Percentiles rank a stretch among this genome's conserved stretches.
Conservation (phyloP, 2,329 filamentous ascomycete species). For the Botrytis pseudocinerea region DNA sequence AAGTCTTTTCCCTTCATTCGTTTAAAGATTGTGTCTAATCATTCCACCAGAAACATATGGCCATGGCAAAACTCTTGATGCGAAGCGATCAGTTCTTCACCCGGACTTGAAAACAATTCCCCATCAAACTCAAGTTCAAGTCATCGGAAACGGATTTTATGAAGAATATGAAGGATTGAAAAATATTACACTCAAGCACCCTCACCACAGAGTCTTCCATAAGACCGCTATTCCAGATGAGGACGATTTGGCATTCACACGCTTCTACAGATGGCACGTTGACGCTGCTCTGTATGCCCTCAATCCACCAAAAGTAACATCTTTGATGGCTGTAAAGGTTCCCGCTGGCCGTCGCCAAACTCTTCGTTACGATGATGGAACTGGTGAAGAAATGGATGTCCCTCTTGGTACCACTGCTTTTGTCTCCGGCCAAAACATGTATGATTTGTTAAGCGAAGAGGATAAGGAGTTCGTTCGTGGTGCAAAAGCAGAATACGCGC, state of each 20-base stretch:
- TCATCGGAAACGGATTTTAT: conserved; percentile 75
- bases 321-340: conserved; percentile 71
- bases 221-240: conserved; percentile 61
- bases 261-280: conserved; percentile 79
- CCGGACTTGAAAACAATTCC: conserved; percentile 80
- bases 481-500: conserved; percentile 71
- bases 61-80: conserved; percentile 73
- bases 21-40: not conserved
- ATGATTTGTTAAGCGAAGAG: conserved; percentile 61
- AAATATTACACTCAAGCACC: conserved; percentile 69
- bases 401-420: conserved; percentile 78
- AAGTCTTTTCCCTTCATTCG: not conserved
- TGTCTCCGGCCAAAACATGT: conserved; percentile 70
- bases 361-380: conserved; percentile 72
- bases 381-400: conserved; percentile 63
- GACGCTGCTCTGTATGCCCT: conserved; percentile 75
- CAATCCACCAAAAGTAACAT: conserved; percentile 72
- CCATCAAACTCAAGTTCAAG: conserved; percentile 76
- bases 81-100: conserved; percentile 63
- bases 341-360: conserved; percentile 66
- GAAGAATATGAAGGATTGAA: conserved; percentile 68
- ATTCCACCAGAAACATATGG: conserved; percentile 57
- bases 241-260: conserved; percentile 58
- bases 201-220: conserved; percentile 78
- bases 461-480: conserved; percentile 68